Conservation (phyloP, 371 early-diverging fungal species). For the Cladochytrium tenue region DNA sequence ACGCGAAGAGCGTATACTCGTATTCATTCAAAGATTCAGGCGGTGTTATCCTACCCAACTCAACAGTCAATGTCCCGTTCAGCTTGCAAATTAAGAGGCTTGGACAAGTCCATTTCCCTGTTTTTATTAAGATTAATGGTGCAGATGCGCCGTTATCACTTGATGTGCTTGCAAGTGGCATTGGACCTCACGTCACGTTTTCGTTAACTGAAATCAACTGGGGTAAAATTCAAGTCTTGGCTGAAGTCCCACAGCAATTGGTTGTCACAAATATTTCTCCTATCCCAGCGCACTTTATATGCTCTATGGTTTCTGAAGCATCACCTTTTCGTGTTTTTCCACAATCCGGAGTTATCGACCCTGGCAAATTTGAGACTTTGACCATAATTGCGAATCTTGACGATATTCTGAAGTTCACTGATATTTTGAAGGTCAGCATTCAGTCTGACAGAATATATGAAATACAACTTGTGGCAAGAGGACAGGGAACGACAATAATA, state of each 20-base stretch:
- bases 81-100: constrained; percentile 40
- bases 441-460: constrained; percentile 43
- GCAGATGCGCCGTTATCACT: constrained; percentile 35
- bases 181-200: constrained; percentile 48
- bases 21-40: constrained; percentile 33
- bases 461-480: constrained; percentile 50
- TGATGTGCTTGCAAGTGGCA: constrained; percentile 45
- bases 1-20: constrained; percentile 35
- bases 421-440: constrained; percentile 45
- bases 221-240: constrained; percentile 54
- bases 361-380: constrained; percentile 27
- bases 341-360: constrained; percentile 29
- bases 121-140: constrained; percentile 40
- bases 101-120: constrained; percentile 42
- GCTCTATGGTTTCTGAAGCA: constrained; percentile 33
- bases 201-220: constrained; percentile 47
- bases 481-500: constrained; percentile 52
- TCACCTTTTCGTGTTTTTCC: constrained; percentile 47
- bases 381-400: constrained; percentile 49
- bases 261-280: constrained; percentile 47
- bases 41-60: constrained; percentile 46
- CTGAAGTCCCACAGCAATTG: constrained; percentile 16
- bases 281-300: constrained; percentile 46
- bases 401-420: constrained; percentile 52
- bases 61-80: constrained; percentile 27